Base-by-base conservation (phyloP, 2,329 filamentous ascomycete genomes). In the Pseudogymnoascus sp. region DNA sequence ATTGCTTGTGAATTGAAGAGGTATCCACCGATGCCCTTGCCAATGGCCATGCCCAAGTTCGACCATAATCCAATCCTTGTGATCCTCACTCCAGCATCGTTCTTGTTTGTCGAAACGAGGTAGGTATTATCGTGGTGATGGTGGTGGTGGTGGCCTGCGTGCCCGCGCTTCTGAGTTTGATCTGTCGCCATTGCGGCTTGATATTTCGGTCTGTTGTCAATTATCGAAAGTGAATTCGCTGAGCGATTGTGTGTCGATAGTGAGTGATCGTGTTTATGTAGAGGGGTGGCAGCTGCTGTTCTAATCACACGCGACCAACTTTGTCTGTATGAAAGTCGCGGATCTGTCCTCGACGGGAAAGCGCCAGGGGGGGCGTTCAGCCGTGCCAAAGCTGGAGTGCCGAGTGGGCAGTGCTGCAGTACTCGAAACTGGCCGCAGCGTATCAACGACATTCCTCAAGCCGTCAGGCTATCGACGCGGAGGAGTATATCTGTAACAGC, bases 1-100 rank as follows among this genome's bases (percentile, higher is more conserved):
- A 96, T 89, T 62, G 90, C 88, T 76, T 97, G 91, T 47, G 92
- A 97, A 75, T 97, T 92, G 80, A 99, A 97, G 66, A 88, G 79
- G 77, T 94, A 96, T 68, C 94, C 94, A 62, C 94, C 94, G 28
- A 92, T 79, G 41, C 93, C 94, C 74, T 99, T 99, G 66, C 86
- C 89, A 68, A 97, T 80, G 58, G 93, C 94, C 92, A 99, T 97
- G 71, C 86, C 87, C 60, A 97, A 79, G 74, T 99, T 99, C 68
- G 92, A 90, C 71, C 87, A 89, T 50, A 96, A 81, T 25, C 91
- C 91, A 68, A 97, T 88, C 66, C 91, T 82, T 59, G 94, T 99
- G 71, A 97, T 97, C 69, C 91, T 87, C 68, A 96, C 95, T 66
- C 91, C 91, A 58, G 94, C 91, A 75, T 99, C 94, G 67, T 89